These are phyloP conservation scores for Talaromyces borbonicus DNA, from an alignment of 495 filamentous ascomycete species.

Conservation along the genomic window DNA sequence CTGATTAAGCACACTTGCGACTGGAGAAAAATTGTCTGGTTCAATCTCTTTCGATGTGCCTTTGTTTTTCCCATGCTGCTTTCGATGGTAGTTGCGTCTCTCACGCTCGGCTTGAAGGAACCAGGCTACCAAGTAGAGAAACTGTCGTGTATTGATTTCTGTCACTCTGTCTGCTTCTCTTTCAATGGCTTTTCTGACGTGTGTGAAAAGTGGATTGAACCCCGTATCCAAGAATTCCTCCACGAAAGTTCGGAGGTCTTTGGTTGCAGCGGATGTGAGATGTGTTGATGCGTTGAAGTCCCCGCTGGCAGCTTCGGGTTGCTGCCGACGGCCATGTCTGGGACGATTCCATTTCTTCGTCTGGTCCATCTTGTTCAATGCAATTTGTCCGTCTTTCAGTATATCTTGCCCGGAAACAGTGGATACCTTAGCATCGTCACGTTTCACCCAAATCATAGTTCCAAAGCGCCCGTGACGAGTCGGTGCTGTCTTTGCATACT, in stretches of 20 bases:
- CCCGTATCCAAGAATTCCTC: constrained; percentile 91
- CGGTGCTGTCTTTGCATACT: constrained; percentile 69
- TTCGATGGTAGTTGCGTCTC: constrained; percentile 50
- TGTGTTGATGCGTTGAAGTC: constrained; percentile 68
- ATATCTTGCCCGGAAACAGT: constrained; percentile 84
- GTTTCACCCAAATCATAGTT: constrained; percentile 94
- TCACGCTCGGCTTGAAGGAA: constrained; percentile 83
- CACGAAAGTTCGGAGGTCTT: constrained; percentile 70
- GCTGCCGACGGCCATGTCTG: constrained; percentile 48
- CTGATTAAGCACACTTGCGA: constrained; percentile 84
- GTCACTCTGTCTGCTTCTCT: constrained; percentile 79
- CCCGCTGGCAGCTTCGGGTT: constrained; percentile 49
- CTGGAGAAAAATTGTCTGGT: constrained; percentile 69
- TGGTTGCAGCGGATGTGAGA: constrained; percentile 56
- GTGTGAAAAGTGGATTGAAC: constrained; percentile 87
- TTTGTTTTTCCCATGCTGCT: constrained; percentile 21
- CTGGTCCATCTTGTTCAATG: constrained; percentile 80
- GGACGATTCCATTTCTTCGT: constrained; percentile 87
- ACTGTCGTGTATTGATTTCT: constrained; percentile 64
- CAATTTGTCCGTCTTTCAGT: constrained; percentile 60
- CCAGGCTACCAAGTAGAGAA: constrained; percentile 90
- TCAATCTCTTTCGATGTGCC: constrained; percentile 42
- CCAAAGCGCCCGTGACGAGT: constrained; percentile 92
- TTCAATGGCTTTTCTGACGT: constrained; percentile 82
- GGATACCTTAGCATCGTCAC: constrained; percentile 67